phyloP scores from a whole-genome alignment of 2,329 filamentous ascomycete species.

The Talaromyces sp. region DNA sequence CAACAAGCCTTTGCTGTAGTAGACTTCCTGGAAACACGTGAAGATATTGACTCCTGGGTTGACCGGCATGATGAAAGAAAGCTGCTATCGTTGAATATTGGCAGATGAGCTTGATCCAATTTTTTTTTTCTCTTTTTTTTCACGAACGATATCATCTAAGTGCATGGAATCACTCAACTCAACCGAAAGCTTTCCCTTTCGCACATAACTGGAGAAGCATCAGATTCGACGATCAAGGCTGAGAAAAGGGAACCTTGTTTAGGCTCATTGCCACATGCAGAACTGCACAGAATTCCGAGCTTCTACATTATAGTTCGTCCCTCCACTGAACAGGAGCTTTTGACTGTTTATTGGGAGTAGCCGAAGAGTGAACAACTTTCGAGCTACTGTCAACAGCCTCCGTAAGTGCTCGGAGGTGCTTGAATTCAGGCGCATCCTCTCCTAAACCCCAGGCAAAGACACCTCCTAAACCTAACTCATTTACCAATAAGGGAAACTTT shows the following conservation, averaged over 20 bases:
- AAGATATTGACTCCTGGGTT: conserved; percentile 10
- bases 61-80: conserved; percentile 2
- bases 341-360: not conserved
- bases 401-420: conserved; percentile 35
- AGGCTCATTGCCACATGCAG: not conserved
- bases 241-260: not conserved
- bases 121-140: no score
- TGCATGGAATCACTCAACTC: no score
- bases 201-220: no score
- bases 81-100: not conserved
- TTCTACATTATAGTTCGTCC: conserved; percentile 7
- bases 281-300: not conserved
- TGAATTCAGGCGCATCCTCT: conserved; percentile 42
- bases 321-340: not conserved
- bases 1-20: conserved; percentile 17
- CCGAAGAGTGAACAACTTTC: not conserved
- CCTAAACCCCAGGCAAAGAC: conserved; percentile 55
- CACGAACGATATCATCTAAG: no score
- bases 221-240: no score
- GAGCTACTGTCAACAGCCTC: not conserved
- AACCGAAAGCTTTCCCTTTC: no score
- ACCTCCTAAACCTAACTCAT: conserved; percentile 45
- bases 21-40: conserved; percentile 13
- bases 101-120: no score
- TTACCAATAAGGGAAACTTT: conserved; percentile 50